Evolutionary conservation across 2,329 filamentous ascomycete species (phyloP), one percentile per base, ranked within the genome.

Genomic region (Pseudohalonectria lignicola): DNA sequence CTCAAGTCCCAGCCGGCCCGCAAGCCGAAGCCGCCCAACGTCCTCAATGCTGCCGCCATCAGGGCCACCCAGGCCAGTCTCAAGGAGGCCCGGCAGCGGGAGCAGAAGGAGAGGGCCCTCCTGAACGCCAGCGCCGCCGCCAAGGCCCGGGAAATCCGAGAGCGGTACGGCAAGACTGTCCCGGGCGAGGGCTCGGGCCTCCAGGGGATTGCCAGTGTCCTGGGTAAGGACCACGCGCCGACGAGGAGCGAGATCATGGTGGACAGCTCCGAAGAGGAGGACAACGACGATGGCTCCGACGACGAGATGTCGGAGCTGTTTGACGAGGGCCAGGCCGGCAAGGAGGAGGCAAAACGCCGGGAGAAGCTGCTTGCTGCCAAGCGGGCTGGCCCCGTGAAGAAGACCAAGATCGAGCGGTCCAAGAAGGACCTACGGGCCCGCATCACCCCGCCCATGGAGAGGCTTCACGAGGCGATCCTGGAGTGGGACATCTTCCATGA

Each of bases 401-500:
- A 95, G 63, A 66, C 76, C 47, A 84, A 86, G 55, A 75, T 86
- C 37, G 69, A 81, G 44, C 77, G 90, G 36, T 90, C 87, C 13
- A 77, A 82, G 33, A 94, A 94, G 59, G 92, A 98, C 60, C 90
- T 95, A 77, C 82, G 90, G 49, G 90, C 92, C 45, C 82, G 92
- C 44, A 69, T 98, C 42, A 83, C 88, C 23, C 92, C 93, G 7
- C 86, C 93, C 47, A 82, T 98, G 61, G 82, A 86, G 28, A 70
- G 76, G 13, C 63, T 98, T 21, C 92, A 96, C 55, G 80, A 83
- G 49, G 81, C 81, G 15, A 86, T 98, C 36, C 74, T 98, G 3
- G 75, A 82, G 40, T 98, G 92, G 92, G 85, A 98, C 47, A 94
- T 93, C 47, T 98, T 95, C 57, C 84, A 94, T 51, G 67, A 78